Base-by-base conservation (phyloP, 495 filamentous ascomycete species). In the Penicillium longicatenatum region DNA sequence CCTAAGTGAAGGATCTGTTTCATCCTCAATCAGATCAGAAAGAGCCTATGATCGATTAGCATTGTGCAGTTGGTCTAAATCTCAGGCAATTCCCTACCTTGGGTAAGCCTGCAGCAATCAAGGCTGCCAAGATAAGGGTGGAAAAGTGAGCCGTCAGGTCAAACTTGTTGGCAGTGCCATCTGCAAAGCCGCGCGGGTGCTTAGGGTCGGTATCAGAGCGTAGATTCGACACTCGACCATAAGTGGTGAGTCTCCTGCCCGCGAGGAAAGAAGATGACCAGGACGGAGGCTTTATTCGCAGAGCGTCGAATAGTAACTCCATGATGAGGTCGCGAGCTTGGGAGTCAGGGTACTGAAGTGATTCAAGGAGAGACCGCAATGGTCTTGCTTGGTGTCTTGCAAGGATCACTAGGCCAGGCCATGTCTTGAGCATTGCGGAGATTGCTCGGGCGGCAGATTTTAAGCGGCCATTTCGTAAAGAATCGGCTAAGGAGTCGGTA, bases 251-350 rank as follows among this genome's bases (percentile, higher is more conserved):
- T 52, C 95, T 80, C 60, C 94, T 83, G 7, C 95, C 94, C 37
- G 95, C 94, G 45, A 98, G 82, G 66, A 96, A 98, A 19, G 92
- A 95, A 1, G 91, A 91, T 24, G 93, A 93, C 95, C 95, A 98
- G 1, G 92, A 93, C 6, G 94, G 94, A 20, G 92, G 86, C 65
- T 96, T 97, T 68, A 98, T 97, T 43, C 92, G 86, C 57, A 98
- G 80, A 21, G 97, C 84, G 55, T 93, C 91, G 70, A 93, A 97
- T 42, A 98, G 74, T 6, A 98, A 76, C 63, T 98, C 94, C 60
- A 98, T 77, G 43, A 97, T 82, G 22, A 77, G 70, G 75, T 89
- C 75, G 79, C 89, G 64, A 77, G 85, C 66, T n/a, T 81, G 76
- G 3, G 86, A 76, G 45, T 84, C 83, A 12, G 88, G 85, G 49